These are phyloP conservation scores for Cucurbita pepo DNA, from an alignment of 306 rosid species.

Conservation along the genomic window DNA sequence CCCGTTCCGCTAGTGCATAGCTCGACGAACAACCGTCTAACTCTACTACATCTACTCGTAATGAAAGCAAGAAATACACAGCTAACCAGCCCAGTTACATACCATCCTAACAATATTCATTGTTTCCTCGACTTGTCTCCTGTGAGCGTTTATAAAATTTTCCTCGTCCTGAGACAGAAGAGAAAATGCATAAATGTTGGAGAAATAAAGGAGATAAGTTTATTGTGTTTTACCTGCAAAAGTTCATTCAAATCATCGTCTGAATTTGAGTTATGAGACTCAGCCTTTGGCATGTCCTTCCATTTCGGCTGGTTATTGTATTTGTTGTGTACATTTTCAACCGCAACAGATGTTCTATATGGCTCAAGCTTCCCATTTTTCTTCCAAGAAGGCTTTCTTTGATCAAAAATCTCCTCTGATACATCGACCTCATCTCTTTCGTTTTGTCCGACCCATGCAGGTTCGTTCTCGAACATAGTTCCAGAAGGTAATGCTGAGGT, in stretches of 20 bases:
- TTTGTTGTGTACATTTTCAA: slow-evolving; percentile 54
- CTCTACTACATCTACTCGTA: not conserved
- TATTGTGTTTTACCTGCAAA: slow-evolving; percentile 43
- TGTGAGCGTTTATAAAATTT: slow-evolving; percentile 93
- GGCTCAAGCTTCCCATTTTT: slow-evolving; percentile 60
- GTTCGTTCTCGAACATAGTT: slow-evolving; percentile 47
- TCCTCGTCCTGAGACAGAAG: slow-evolving; percentile 74
- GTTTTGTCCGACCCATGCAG: slow-evolving; percentile 47
- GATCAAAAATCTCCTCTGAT: slow-evolving; percentile 55
- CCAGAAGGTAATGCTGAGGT: slow-evolving; percentile 43
- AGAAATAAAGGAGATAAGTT: not conserved
- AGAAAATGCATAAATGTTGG: not conserved
- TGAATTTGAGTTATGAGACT: slow-evolving; percentile 31
- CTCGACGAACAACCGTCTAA: not conserved
- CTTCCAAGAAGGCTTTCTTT: slow-evolving; percentile 57
- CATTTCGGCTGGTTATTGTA: slow-evolving; percentile 57
- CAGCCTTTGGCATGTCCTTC: slow-evolving; percentile 56
- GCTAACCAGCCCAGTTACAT: slow-evolving; percentile 10
- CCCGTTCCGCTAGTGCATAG: not conserved
- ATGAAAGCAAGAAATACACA: not conserved
- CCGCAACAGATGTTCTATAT: slow-evolving; percentile 23
- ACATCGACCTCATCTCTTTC: slow-evolving; percentile 61
- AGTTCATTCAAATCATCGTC: slow-evolving; percentile 81
- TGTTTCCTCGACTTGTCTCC: slow-evolving; percentile 95
- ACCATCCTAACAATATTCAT: slow-evolving; percentile 97